Percentiles rank a stretch among this genome's conserved stretches.
These are phyloP conservation scores for Lophiotrema nucula DNA, from an alignment of 495 filamentous ascomycete genomes.

Conservation along the genomic window DNA sequence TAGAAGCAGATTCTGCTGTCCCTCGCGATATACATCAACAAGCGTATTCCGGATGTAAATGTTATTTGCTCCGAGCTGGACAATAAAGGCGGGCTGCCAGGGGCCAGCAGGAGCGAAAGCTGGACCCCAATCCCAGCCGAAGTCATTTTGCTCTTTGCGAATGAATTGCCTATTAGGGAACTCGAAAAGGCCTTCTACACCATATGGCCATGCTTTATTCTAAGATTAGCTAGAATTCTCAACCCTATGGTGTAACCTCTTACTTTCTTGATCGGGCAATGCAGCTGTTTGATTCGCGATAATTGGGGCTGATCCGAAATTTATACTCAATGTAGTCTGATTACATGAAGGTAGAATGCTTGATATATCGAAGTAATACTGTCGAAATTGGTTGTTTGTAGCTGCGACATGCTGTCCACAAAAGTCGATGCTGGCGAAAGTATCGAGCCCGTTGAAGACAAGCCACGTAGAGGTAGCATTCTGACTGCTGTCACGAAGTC, in stretches of 20 bases:
- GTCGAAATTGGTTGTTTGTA: conserved; percentile 71
- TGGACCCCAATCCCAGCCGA: conserved; percentile 73
- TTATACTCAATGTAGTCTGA: conserved; percentile 46
- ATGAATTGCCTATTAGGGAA: conserved; percentile 62
- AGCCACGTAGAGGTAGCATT: conserved; percentile 38
- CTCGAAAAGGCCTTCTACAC: conserved; percentile 45
- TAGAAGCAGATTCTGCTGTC: conserved; percentile 59
- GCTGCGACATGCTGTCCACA: conserved; percentile 61
- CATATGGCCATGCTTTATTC: conserved; percentile 35
- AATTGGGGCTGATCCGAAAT: conserved; percentile 58
- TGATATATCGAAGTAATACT: conserved; percentile 67
- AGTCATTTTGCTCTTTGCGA: conserved; percentile 68
- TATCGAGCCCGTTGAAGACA: conserved; percentile 64
- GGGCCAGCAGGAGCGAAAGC: conserved; percentile 66
- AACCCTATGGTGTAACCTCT: neutral
- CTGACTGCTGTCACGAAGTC: neutral
- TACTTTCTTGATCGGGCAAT: conserved; percentile 52
- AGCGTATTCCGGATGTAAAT: conserved; percentile 59
- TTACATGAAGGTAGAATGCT: conserved; percentile 50
- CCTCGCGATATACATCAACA: conserved; percentile 60
- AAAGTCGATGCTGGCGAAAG: conserved; percentile 60
- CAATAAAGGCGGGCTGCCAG: conserved; percentile 61
- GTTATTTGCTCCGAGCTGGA: conserved; percentile 51
- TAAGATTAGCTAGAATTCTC: neutral
- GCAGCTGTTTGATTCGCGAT: conserved; percentile 56